These are phyloP conservation scores for Rhodotorula sp. DNA, from an alignment of 1,284 basidiomycete species.

Conservation along the genomic window DNA sequence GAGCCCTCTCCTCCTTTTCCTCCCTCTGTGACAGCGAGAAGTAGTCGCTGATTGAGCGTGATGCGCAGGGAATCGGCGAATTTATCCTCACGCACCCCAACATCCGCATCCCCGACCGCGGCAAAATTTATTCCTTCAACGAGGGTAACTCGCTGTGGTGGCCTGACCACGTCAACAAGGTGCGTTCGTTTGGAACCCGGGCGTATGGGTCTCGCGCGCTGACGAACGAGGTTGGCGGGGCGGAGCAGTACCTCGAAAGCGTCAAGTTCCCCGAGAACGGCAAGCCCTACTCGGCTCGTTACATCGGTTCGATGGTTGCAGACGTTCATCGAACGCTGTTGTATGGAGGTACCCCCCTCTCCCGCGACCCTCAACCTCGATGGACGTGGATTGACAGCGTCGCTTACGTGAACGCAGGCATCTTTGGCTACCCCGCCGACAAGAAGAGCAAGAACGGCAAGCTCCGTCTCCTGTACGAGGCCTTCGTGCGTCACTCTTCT, in stretches of 20 bases:
- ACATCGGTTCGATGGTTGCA: conserved; percentile 99
- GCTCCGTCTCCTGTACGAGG: conserved; percentile 94
- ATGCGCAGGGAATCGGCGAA: conserved; percentile 71
- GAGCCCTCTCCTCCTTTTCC: conserved; percentile 8
- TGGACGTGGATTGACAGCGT: no score
- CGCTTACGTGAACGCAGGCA: conserved; percentile 90
- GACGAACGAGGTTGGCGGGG: neutral
- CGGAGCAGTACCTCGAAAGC: conserved; percentile 73
- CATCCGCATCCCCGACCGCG: conserved; percentile 87
- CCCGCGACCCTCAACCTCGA: no score
- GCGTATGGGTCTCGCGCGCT: neutral
- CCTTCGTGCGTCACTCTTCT: conserved; percentile 65
- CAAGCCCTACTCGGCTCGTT: conserved; percentile 66
- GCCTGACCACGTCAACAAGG: no score
- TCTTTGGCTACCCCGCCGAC: conserved; percentile 95
- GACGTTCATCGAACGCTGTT: conserved; percentile 67
- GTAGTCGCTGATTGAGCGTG: neutral
- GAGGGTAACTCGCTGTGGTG: conserved; percentile 15
- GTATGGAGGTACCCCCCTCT: no score
- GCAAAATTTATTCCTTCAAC: conserved; percentile 87
- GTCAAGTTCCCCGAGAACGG: conserved; percentile 84
- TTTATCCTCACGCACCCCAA: conserved; percentile 99
- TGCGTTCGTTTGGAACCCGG: no score
- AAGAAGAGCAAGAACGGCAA: conserved; percentile 97
- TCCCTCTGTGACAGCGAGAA: neutral